Percentiles rank a stretch among this genome's conserved stretches.
Evolutionary conservation across 225 moss, liverwort and hornwort species (phyloP).

Genomic region (Polytrichum formosum): DNA sequence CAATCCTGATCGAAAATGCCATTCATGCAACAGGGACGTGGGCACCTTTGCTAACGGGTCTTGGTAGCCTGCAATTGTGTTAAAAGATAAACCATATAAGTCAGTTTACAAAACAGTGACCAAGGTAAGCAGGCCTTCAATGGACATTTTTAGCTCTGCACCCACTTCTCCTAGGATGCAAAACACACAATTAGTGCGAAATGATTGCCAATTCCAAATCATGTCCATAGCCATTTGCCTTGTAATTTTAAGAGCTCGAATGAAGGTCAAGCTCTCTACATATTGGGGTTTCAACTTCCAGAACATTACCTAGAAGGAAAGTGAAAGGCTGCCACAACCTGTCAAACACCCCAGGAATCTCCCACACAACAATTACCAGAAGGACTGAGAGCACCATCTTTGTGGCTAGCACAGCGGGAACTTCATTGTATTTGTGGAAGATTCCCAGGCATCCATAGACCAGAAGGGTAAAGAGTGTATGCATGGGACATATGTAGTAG

Average conservation of each 20-base stretch:
- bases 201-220: too few species aligned
- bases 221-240: too few species aligned
- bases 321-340: slow-evolving; percentile 81
- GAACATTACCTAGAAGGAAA: slow-evolving; percentile 61
- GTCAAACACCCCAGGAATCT: slow-evolving; percentile 95
- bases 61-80: slow-evolving; percentile 51
- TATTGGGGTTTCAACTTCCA: too few species aligned
- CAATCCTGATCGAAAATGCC: slow-evolving; percentile 97
- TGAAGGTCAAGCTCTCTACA: too few species aligned
- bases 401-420: slow-evolving; percentile 71
- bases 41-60: slow-evolving; percentile 58
- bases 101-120: neutral
- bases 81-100: neutral
- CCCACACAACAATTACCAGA: slow-evolving; percentile 70
- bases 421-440: slow-evolving; percentile 86
- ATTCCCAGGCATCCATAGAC: slow-evolving; percentile 87
- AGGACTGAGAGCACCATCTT: slow-evolving; percentile 61
- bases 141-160: too few species aligned
- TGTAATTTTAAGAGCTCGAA: too few species aligned
- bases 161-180: too few species aligned
- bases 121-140: too few species aligned
- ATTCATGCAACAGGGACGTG: slow-evolving; percentile 60
- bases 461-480: slow-evolving; percentile 95
- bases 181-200: too few species aligned
- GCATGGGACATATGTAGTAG: slow-evolving; percentile 99